phyloP scores from a whole-genome alignment of 2,329 filamentous ascomycete genomes.

The Penicillium decumbens region DNA sequence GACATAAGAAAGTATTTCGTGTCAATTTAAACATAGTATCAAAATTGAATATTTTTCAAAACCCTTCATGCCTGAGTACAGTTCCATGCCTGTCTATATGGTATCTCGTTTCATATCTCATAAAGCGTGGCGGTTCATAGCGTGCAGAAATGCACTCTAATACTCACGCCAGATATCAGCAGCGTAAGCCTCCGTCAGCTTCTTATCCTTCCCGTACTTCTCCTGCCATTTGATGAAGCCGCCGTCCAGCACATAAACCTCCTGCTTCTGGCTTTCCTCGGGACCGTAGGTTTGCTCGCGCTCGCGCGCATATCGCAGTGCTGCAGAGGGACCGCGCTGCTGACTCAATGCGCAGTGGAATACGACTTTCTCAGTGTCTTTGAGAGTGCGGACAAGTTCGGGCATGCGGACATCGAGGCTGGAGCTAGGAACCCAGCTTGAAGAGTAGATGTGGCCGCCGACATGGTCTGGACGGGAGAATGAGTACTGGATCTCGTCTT shows the following conservation, averaged over 20 bases:
- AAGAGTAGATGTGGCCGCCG: slow-evolving; percentile 79
- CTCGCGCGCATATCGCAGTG: slow-evolving; percentile 66
- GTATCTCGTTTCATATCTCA: slow-evolving; percentile 18
- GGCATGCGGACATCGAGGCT: slow-evolving; percentile 73
- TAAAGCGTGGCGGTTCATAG: slow-evolving; percentile 4
- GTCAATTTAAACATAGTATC: neutral
- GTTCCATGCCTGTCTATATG: slow-evolving; percentile 1
- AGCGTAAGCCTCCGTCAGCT: slow-evolving; percentile 76
- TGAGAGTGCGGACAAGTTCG: slow-evolving; percentile 72
- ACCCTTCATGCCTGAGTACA: neutral
- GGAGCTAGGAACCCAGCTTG: slow-evolving; percentile 67
- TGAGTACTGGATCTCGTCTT: neutral
- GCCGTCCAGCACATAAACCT: slow-evolving; percentile 73
- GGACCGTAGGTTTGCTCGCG: slow-evolving; percentile 51
- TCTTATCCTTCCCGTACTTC: slow-evolving; percentile 66
- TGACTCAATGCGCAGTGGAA: slow-evolving; percentile 95
- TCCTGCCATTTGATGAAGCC: slow-evolving; percentile 92
- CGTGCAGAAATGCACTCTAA: slow-evolving; percentile 11
- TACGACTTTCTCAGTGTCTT: slow-evolving; percentile 74
- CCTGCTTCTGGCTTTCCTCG: slow-evolving; percentile 53
- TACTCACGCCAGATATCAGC: slow-evolving; percentile 76
- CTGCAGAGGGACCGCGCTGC: slow-evolving; percentile 80
- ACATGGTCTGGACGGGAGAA: slow-evolving; percentile 62
- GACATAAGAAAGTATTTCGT: neutral
- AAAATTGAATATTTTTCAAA: neutral